Conservation (phyloP, 108 stramenopile species). For the Skeletonema marinoi region DNA sequence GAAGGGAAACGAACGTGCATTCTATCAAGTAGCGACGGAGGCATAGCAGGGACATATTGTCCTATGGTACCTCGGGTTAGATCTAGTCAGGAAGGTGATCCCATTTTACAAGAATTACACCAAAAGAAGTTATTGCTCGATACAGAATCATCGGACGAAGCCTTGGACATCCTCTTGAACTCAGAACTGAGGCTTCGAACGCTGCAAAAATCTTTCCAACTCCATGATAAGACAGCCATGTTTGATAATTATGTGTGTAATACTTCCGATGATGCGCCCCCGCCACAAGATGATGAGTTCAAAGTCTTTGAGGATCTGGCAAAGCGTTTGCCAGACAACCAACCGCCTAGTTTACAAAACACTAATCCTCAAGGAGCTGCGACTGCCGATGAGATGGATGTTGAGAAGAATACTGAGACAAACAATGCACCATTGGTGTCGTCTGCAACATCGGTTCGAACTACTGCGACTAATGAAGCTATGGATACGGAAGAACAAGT, state of each 20-base stretch:
- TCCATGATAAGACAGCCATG: constrained; percentile 11
- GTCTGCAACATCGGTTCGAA: neutral
- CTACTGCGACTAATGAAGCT: neutral
- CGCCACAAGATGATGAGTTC: constrained; percentile 14
- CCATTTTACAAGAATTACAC: neutral
- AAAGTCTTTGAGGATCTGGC: constrained; percentile 16
- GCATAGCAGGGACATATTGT: constrained; percentile 7
- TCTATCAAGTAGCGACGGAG: neutral
- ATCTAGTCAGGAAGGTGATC: neutral
- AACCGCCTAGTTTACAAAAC: neutral
- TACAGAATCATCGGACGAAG: constrained; percentile 6
- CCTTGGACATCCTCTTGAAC: constrained; percentile 7
- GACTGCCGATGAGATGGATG: neutral
- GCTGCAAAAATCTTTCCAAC: constrained; percentile 9
- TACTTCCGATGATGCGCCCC: neutral
- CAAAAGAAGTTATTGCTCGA: neutral
- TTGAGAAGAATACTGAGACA: neutral
- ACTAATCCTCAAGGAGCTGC: neutral
- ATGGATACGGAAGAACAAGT: neutral
- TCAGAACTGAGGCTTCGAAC: constrained; percentile 23
- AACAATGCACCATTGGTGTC: no score
- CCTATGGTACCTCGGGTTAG: neutral
- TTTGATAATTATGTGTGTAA: constrained; percentile 9
- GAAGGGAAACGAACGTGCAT: constrained; percentile 35
- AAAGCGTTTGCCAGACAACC: constrained; percentile 6